Evolutionary conservation across 164 flowering plant species (phyloP).

Genomic region (Stephania cephalantha): DNA sequence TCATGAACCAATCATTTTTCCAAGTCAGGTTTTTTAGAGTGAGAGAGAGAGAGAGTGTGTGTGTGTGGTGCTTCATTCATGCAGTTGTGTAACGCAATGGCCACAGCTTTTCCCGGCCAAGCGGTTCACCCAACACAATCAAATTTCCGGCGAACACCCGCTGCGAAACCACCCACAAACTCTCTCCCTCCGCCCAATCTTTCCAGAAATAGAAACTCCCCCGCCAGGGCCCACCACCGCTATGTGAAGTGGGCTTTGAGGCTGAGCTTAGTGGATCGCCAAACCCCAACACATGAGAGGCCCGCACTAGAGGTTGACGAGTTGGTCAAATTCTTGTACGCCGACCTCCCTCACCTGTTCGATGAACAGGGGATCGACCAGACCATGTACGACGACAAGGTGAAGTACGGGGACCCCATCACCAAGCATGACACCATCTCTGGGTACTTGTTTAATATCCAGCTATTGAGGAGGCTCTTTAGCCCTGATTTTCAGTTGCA

Average conservation of each 20-base stretch:
- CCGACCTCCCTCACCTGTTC: constrained; percentile 85
- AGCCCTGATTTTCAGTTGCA: constrained; percentile 68
- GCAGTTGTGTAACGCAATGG: constrained; percentile 18
- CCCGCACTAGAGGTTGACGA: constrained; percentile 36
- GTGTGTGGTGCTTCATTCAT: too few species aligned
- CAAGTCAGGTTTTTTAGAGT: constrained; percentile 5
- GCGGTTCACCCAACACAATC: constrained; percentile 21
- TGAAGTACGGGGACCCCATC: constrained; percentile 84
- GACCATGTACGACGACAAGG: constrained; percentile 75
- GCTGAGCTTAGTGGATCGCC: too few species aligned
- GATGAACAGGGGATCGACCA: constrained; percentile 90
- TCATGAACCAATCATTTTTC: constrained; percentile 2
- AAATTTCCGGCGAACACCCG: constrained; percentile 14
- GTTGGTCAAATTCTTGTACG: constrained; percentile 65
- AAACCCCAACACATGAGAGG: constrained; percentile 32
- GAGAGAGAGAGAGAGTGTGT: neutral
- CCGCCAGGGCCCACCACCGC: neutral
- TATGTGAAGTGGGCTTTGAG: too few species aligned
- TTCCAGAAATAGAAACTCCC: constrained; percentile 2
- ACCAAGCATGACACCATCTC: constrained; percentile 70
- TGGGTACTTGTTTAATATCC: constrained; percentile 77
- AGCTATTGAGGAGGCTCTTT: constrained; percentile 61
- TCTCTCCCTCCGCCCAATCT: constrained; percentile 7
- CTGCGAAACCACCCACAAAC: constrained; percentile 4
- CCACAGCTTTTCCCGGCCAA: constrained; percentile 24